Evolutionary conservation across 192 early-diverging fungal genomes (phyloP), one percentile per base, ranked within the genome.

Genomic region (Podila verticillata): DNA sequence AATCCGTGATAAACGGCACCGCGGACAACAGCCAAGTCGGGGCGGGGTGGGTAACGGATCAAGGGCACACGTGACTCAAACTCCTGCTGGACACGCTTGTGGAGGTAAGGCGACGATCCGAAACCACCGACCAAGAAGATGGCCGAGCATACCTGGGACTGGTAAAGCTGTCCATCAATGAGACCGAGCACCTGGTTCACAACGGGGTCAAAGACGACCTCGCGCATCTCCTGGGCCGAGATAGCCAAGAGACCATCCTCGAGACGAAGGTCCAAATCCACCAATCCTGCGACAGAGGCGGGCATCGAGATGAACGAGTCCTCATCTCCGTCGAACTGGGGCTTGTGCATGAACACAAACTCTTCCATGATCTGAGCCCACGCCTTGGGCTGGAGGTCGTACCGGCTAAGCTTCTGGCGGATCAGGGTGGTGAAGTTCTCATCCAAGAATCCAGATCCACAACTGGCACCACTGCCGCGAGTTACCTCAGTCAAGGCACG

Each of bases 61-160:
- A 84, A 47, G n/a, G 75, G 75, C 4, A 87, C 84, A 26, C 82
- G 82, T 44, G 17, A 56, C 30, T 81, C 73, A 70, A 89, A 87
- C 61, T 86, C 82, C 56, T 89, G 73, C 57, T 86, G 82, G 19
- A 87, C 83, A 69, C 86, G 80, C 66, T 86, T 84, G 67, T 82
- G 83, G 7, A 89, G 72, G 51, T 89, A 89, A 65, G 85, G 85
- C 36, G 88, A 89, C 0, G 85, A 83, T 15, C 84, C 82, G 59
- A 89, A 89, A 7, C 88, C 88, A 75, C 88, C 88, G 48, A 89
- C 88, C 31, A 89, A 64, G 65, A 89, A 85, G 54, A 89, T 84
- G 49, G 86, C 85, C 24, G 85, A 82, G 32, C 84, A 67, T 12
- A 65, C 65, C 22, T 80, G 72, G 2, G 84, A 65, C 73, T 87